These are phyloP conservation scores for Lindgomyces ingoldianus DNA, from an alignment of 495 filamentous ascomycete genomes.

Conservation along the genomic window DNA sequence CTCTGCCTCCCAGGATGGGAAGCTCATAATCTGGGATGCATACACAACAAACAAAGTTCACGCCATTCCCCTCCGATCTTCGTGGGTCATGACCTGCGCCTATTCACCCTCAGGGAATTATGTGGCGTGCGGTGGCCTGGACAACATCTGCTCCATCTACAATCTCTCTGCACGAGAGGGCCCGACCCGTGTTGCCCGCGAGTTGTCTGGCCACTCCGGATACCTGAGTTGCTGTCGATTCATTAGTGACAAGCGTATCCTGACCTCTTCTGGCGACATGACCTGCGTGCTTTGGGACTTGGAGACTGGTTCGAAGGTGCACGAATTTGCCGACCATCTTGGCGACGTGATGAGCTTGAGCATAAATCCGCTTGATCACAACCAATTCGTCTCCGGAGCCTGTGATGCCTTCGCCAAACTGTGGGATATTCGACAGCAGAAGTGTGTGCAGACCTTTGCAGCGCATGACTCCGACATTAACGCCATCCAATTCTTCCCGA, in stretches of 20 bases:
- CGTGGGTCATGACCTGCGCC: conserved; percentile 99
- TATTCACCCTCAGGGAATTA: conserved; percentile 98
- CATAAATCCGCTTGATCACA: conserved; percentile 98
- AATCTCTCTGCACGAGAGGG: conserved; percentile 96
- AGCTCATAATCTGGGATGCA: conserved; percentile 99
- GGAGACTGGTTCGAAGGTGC: conserved; percentile 93
- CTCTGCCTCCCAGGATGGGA: conserved; percentile 97
- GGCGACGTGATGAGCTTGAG: conserved; percentile 99
- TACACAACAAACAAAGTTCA: conserved; percentile 99
- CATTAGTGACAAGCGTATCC: conserved; percentile 96
- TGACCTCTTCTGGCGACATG: conserved; percentile 99
- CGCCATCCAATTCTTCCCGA: conserved; percentile 98
- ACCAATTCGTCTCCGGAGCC: conserved; percentile 96
- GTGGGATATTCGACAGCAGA: conserved; percentile 98
- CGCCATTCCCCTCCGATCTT: conserved; percentile 96
- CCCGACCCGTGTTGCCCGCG: conserved; percentile 91
- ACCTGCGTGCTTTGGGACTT: conserved; percentile 99
- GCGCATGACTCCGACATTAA: conserved; percentile 99
- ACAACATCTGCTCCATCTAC: conserved; percentile 99
- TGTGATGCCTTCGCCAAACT: conserved; percentile 98
- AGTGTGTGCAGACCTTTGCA: conserved; percentile 97
- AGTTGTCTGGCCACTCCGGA: conserved; percentile 94
- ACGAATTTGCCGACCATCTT: conserved; percentile 96
- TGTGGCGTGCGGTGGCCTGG: conserved; percentile 95
- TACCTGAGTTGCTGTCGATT: conserved; percentile 99